Evolutionary conservation across 495 filamentous ascomycete species (phyloP).

Genomic region (Penicillium chermesinum): DNA sequence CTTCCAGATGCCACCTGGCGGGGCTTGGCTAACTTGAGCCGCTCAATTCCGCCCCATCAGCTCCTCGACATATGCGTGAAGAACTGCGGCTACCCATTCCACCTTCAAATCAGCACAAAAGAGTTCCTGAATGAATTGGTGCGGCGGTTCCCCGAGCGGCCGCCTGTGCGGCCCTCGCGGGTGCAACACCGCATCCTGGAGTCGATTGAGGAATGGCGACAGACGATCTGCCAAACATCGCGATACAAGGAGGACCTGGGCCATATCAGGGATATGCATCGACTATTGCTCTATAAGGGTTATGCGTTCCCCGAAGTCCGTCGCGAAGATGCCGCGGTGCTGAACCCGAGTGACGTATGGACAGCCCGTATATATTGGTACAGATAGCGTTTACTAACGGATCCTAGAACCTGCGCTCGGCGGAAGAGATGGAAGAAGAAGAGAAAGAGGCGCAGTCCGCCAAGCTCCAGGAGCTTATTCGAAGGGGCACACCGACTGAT

Average conservation of each 20-base stretch:
- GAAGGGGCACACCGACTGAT: constrained; percentile 84
- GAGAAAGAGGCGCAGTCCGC: constrained; percentile 91
- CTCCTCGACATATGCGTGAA: constrained; percentile 98
- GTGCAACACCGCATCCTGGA: constrained; percentile 92
- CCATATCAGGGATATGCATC: constrained; percentile 97
- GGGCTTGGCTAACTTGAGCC: constrained; percentile 19
- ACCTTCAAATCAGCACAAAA: constrained; percentile 96
- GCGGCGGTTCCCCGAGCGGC: constrained; percentile 89
- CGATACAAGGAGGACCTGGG: constrained; percentile 95
- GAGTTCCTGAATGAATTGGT: constrained; percentile 99
- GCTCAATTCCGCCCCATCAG: constrained; percentile 28
- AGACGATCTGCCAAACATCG: constrained; percentile 96
- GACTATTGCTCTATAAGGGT: constrained; percentile 90
- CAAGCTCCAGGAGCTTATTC: constrained; percentile 94
- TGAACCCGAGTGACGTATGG: constrained; percentile 95
- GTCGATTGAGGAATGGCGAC: constrained; percentile 96
- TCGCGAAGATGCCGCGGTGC: constrained; percentile 88
- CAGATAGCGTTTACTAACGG: constrained; percentile 22
- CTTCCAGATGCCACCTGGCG: constrained; percentile 13
- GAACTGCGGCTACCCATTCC: constrained; percentile 99
- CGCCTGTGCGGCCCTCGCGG: constrained; percentile 75
- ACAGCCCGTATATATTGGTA: constrained; percentile 7
- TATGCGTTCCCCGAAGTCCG: constrained; percentile 91
- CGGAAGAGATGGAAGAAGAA: constrained; percentile 98
- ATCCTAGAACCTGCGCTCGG: constrained; percentile 81